phyloP scores from a whole-genome alignment of 2,329 filamentous ascomycete genomes.

The Hypocreales sp. region DNA sequence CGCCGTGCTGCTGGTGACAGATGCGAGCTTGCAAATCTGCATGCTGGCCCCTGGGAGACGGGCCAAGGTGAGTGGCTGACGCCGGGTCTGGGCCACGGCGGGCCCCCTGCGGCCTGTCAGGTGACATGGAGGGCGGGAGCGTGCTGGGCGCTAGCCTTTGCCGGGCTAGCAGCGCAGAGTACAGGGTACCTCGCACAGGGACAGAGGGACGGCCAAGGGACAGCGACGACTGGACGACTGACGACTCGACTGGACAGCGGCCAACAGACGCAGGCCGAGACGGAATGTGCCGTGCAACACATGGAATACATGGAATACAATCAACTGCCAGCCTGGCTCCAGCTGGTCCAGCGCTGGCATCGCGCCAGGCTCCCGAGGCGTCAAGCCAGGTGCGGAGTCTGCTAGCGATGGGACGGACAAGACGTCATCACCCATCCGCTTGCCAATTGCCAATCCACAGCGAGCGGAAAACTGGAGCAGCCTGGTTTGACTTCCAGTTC shows the following conservation, averaged over 20 bases:
- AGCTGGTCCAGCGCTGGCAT: background rate
- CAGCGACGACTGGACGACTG: background rate
- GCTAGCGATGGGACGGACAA: too few relatives aligned
- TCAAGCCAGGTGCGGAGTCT: too few relatives aligned
- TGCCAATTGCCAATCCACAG: too few relatives aligned
- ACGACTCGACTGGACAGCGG: background rate
- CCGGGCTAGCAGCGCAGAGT: background rate
- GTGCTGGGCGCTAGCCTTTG: background rate
- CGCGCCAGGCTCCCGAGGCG: background rate
- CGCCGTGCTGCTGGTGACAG: background rate
- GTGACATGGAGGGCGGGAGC: conserved; percentile 3
- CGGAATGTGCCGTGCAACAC: background rate
- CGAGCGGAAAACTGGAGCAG: too few relatives aligned
- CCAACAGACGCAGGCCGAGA: background rate
- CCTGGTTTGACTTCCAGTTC: too few relatives aligned
- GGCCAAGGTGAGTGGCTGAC: conserved; percentile 1
- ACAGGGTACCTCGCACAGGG: background rate
- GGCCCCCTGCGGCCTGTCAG: conserved; percentile 3
- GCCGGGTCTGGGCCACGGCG: conserved; percentile 3
- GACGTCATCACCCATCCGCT: too few relatives aligned
- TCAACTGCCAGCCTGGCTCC: background rate
- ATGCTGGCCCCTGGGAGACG: background rate
- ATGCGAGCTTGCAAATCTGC: conserved; percentile 2
- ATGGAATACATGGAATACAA: background rate
- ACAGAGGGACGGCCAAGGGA: background rate